Conservation (phyloP, 2,329 filamentous ascomycete species). For the Lachnellula willkommii region DNA sequence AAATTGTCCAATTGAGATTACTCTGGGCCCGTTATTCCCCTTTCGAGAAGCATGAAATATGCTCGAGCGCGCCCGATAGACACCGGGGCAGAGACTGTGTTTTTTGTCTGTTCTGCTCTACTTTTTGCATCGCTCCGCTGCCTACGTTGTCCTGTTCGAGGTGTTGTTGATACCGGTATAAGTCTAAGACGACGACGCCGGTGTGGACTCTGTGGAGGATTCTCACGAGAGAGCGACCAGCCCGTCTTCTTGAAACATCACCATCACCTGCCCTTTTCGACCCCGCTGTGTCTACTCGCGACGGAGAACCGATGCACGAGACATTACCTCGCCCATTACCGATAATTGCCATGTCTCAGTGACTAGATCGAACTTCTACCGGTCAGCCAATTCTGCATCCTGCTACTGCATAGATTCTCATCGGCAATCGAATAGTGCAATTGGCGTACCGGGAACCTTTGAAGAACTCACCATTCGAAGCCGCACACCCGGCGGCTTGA, state of each 20-base stretch:
- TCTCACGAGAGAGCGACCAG: neutral
- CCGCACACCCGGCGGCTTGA: neutral
- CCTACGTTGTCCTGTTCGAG: neutral
- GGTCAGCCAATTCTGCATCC: slow-evolving; percentile 5
- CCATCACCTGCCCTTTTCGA: slow-evolving; percentile 6
- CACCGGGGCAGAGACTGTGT: neutral
- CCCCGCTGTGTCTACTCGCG: slow-evolving; percentile 7
- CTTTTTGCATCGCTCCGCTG: neutral
- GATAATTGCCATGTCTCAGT: slow-evolving; percentile 13
- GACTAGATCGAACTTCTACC: slow-evolving; percentile 7
- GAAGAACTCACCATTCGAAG: neutral
- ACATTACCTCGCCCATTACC: neutral
- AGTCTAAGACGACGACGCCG: neutral
- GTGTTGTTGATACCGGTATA: neutral
- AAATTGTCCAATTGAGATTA: slow-evolving; percentile 11
- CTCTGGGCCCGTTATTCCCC: slow-evolving; percentile 1
- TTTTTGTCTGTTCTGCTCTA: slow-evolving; percentile 4
- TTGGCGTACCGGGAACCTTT: neutral
- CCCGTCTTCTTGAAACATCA: slow-evolving; percentile 9
- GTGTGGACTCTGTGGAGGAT: neutral
- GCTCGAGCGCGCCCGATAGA: slow-evolving; percentile 3
- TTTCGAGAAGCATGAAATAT: slow-evolving; percentile 2
- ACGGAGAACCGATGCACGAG: slow-evolving; percentile 2
- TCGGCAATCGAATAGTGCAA: neutral
- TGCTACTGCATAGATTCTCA: slow-evolving; percentile 4